Conservation (phyloP, 2,329 filamentous ascomycete genomes). For the Fusarium subtropicale region DNA sequence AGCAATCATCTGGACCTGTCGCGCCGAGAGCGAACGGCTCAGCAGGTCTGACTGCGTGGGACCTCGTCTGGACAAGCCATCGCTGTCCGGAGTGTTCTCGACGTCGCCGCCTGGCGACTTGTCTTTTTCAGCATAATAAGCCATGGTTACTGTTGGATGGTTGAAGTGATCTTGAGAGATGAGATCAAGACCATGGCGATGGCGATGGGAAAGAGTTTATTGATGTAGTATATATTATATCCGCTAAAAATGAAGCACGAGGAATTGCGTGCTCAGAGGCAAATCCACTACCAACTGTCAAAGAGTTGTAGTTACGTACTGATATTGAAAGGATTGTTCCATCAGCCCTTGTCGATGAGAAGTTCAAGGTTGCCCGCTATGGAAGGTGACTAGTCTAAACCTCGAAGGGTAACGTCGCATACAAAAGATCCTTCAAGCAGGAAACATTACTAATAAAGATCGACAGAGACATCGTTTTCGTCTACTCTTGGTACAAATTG, state of each 20-base stretch:
- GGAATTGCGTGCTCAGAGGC: constrained; percentile 47
- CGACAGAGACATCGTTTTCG: not conserved
- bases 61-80: constrained; percentile 3
- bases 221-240: not conserved
- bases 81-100: constrained; percentile 25
- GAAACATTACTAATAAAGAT: not conserved
- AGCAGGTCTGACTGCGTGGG: constrained; percentile 58
- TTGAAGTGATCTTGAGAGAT: not conserved
- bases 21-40: constrained; percentile 65
- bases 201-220: not conserved
- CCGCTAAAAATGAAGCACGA: constrained; percentile 34
- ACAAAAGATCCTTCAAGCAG: not conserved
- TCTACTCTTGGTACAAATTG: not conserved
- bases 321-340: constrained; percentile 16
- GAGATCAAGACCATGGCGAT: not conserved
- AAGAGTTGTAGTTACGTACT: constrained; percentile 31
- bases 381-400: constrained; percentile 24
- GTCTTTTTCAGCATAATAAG: constrained; percentile 16
- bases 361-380: constrained; percentile 21
- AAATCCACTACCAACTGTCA: constrained; percentile 29
- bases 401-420: constrained; percentile 25
- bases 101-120: constrained; percentile 35
- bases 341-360: constrained; percentile 22
- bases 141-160: constrained; percentile 5
- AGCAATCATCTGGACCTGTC: constrained; percentile 77